Percentiles rank a stretch among this genome's conserved stretches.
Evolutionary conservation across 208 protist genomes (phyloP).

Genomic region (Acanthamoeba castellanii): DNA sequence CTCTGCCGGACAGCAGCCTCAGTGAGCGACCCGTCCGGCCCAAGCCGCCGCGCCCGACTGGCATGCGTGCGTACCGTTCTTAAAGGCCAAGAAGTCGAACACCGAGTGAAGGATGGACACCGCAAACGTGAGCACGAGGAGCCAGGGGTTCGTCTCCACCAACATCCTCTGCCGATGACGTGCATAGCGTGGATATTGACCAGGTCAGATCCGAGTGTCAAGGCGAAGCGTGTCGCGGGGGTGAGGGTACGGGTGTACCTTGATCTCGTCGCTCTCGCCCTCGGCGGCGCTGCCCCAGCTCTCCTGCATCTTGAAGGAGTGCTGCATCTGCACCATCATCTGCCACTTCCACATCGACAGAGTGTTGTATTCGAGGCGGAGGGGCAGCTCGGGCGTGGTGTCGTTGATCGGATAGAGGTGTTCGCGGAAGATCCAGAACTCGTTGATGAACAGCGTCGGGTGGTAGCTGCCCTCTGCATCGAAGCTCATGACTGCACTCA

Average conservation of each 20-base stretch:
- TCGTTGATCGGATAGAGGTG: constrained; percentile 93
- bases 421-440: constrained; percentile 95
- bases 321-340: constrained; percentile 90
- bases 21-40: too few relatives aligned
- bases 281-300: constrained; percentile 87
- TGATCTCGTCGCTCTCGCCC: constrained; percentile 90
- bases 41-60: not conserved
- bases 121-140: constrained; percentile 95
- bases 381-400: constrained; percentile 82
- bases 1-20: too few relatives aligned
- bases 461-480: constrained; percentile 86
- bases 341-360: constrained; percentile 77
- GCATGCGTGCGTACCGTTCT: constrained; percentile 94
- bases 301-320: constrained; percentile 90
- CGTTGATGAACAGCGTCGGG: constrained; percentile 95
- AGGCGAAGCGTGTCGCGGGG: not conserved
- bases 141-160: constrained; percentile 95
- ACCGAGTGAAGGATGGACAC: constrained; percentile 97
- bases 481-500: constrained; percentile 67
- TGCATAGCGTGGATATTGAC: too few relatives aligned
- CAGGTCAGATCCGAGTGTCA: not conserved
- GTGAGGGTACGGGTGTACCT: constrained; percentile 76
- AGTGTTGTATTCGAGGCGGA: constrained; percentile 64
- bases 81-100: constrained; percentile 99
- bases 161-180: constrained; percentile 92